Conservation (phyloP, 2,329 filamentous ascomycete species). For the Colletotrichum liriopes region DNA sequence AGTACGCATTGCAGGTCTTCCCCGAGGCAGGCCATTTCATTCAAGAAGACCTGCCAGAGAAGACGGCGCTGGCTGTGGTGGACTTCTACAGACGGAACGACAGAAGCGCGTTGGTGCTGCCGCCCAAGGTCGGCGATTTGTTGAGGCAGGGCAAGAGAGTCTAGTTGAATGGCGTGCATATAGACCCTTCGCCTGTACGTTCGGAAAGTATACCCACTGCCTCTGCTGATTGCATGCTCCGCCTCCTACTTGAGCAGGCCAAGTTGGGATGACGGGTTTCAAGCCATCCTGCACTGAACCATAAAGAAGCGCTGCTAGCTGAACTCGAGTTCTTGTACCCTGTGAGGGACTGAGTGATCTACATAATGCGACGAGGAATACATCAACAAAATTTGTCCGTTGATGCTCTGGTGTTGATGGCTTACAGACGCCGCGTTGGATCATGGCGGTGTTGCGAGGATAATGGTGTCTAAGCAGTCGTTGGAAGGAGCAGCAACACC, state of each 20-base stretch:
- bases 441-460: no score
- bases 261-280: background rate
- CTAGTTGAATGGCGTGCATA: slow-evolving; percentile 47
- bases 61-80: slow-evolving; percentile 86
- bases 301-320: background rate
- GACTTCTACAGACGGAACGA: slow-evolving; percentile 97
- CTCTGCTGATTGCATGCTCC: background rate
- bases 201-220: slow-evolving; percentile 22
- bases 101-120: slow-evolving; percentile 85
- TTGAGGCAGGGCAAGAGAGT: slow-evolving; percentile 74
- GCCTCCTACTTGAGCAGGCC: background rate
- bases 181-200: slow-evolving; percentile 9
- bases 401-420: no score
- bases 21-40: slow-evolving; percentile 97
- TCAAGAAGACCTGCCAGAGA: slow-evolving; percentile 94
- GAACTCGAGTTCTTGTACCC: background rate
- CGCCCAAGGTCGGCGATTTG: slow-evolving; percentile 90
- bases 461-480: no score
- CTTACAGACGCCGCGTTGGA: no score
- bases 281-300: background rate
- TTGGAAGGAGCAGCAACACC: no score
- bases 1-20: slow-evolving; percentile 95
- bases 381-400: no score
- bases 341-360: background rate
- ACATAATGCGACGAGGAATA: no score